phyloP scores from a whole-genome alignment of 352 stramenopile genomes.

The Pythium phragmiticola region DNA sequence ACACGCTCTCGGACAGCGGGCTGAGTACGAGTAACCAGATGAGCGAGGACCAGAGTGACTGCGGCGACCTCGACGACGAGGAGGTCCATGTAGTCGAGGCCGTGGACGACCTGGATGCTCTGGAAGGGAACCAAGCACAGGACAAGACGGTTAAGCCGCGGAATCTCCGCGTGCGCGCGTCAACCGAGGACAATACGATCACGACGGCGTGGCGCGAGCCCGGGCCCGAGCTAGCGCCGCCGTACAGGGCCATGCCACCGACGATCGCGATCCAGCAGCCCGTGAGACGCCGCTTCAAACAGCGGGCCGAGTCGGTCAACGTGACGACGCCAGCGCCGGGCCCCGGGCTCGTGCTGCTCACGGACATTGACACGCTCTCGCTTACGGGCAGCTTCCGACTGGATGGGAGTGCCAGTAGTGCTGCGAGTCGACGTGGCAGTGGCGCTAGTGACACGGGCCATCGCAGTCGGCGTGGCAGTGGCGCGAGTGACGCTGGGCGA shows the following conservation, averaged over 20 bases:
- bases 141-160: constrained; percentile 3
- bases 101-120: constrained; percentile 15
- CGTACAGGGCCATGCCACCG: background rate
- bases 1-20: constrained; percentile 19
- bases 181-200: constrained; percentile 28
- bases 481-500: too few species aligned
- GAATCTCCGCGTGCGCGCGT: constrained; percentile 22
- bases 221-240: constrained; percentile 18
- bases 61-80: constrained; percentile 5
- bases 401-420: constrained; percentile 21
- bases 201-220: constrained; percentile 22
- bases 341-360: constrained; percentile 58
- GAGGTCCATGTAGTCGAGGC: constrained; percentile 16
- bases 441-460: constrained; percentile 1
- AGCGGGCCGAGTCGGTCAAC: constrained; percentile 38
- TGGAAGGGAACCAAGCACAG: background rate
- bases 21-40: background rate
- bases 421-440: constrained; percentile 13
- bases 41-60: constrained; percentile 4
- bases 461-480: too few species aligned
- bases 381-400: constrained; percentile 57
- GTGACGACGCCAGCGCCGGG: background rate
- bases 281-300: constrained; percentile 30
- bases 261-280: background rate
- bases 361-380: constrained; percentile 60